Evolutionary conservation across 257 asterid genomes (phyloP).

Genomic region (Scutellaria minor): DNA sequence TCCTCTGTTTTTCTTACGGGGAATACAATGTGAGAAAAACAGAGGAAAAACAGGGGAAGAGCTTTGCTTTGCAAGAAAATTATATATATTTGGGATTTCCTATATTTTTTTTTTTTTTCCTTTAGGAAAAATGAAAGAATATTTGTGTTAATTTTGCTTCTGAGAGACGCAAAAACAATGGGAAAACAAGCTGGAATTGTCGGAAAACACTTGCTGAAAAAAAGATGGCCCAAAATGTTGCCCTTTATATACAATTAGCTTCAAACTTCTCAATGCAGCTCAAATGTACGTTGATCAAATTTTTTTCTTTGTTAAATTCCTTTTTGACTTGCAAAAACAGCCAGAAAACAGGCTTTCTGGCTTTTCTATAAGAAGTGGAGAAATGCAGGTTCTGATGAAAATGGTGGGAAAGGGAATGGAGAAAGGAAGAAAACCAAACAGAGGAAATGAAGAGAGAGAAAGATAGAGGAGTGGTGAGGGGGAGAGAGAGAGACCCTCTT

Average conservation of each 20-base stretch:
- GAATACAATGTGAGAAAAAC: conserved; percentile 15
- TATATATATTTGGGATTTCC: conserved; percentile 38
- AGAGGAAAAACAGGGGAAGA: conserved; percentile 43
- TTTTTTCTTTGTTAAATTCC: neutral
- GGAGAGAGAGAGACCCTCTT: conserved; percentile 48
- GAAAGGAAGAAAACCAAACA: conserved; percentile 25
- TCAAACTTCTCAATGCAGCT: conserved; percentile 28
- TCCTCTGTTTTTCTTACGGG: conserved; percentile 44
- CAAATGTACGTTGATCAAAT: conserved; percentile 17
- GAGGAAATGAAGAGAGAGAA: conserved; percentile 34
- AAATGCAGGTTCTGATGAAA: conserved; percentile 29
- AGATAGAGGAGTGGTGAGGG: conserved; percentile 33
- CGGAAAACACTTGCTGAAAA: conserved; percentile 61
- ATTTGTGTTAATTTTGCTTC: conserved; percentile 53
- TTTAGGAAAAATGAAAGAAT: conserved; percentile 53
- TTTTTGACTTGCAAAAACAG: neutral
- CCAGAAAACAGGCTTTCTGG: conserved; percentile 23
- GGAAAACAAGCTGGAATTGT: conserved; percentile 58
- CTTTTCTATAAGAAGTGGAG: neutral
- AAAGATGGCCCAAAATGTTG: neutral
- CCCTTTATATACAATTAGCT: neutral
- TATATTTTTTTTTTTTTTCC: too few relatives aligned
- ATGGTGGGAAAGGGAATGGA: conserved; percentile 19
- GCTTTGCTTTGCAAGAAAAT: conserved; percentile 4
- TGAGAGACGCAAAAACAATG: conserved; percentile 55